These are phyloP conservation scores for Rhizopus delemar DNA, from an alignment of 371 early-diverging fungal genomes.

Conservation along the genomic window DNA sequence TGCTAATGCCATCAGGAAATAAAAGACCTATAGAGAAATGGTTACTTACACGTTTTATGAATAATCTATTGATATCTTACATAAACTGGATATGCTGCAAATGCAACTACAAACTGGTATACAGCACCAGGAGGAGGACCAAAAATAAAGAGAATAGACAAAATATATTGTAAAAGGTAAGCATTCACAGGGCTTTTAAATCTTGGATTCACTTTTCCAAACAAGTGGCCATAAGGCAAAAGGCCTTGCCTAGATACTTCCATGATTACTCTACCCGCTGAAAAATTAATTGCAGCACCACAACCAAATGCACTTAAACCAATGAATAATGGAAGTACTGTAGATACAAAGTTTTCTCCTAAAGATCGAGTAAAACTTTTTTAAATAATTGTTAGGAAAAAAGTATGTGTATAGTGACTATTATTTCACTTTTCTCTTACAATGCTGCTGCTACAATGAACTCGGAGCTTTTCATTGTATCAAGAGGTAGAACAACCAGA, in stretches of 20 bases:
- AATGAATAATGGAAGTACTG: constrained; percentile 38
- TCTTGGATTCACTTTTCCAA: constrained; percentile 38
- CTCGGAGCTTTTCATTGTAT: constrained; percentile 37
- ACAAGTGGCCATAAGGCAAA: constrained; percentile 41
- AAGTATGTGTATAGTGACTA: not conserved
- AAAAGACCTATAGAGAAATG: constrained; percentile 30
- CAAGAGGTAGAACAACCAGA: constrained; percentile 35
- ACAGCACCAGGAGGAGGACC: constrained; percentile 45
- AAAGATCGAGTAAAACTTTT: constrained; percentile 38
- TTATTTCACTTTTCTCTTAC: constrained; percentile 18
- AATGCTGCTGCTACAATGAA: constrained; percentile 47
- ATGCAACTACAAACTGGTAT: constrained; percentile 44
- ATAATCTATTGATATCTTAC: constrained; percentile 9
- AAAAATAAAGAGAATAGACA: constrained; percentile 39
- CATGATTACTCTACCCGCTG: constrained; percentile 39
- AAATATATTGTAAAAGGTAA: constrained; percentile 34
- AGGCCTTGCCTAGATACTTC: constrained; percentile 44
- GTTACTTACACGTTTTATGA: not conserved
- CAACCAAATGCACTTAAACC: constrained; percentile 41
- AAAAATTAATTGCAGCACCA: constrained; percentile 37
- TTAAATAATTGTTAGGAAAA: not conserved
- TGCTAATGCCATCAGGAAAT: constrained; percentile 35
- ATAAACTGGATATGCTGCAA: constrained; percentile 43
- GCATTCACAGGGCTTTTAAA: constrained; percentile 43
- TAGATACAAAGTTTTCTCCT: constrained; percentile 42